These are phyloP conservation scores for Ophiocordyceps robertsii DNA, from an alignment of 2,329 filamentous ascomycete genomes.

Conservation along the genomic window DNA sequence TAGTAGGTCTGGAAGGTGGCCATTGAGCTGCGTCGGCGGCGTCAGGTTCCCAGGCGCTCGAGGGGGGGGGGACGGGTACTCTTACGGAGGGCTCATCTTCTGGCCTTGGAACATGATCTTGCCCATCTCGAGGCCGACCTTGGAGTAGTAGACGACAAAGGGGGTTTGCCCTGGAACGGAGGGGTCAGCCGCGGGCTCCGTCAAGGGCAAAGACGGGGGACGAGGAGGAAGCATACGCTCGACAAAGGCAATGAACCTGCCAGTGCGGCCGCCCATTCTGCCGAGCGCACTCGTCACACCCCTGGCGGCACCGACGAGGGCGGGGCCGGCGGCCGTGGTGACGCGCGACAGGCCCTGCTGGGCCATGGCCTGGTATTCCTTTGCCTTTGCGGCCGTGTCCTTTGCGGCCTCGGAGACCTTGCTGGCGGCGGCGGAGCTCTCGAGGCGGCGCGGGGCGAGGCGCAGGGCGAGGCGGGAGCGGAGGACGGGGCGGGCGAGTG, in stretches of 20 bases:
- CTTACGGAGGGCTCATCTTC: conserved; percentile 94
- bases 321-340: conserved; percentile 65
- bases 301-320: conserved; percentile 59
- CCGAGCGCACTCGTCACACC: conserved; percentile 52
- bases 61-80: conserved; percentile 2
- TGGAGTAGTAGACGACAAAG: conserved; percentile 80
- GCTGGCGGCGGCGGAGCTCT: conserved; percentile 38
- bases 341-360: conserved; percentile 74
- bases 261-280: conserved; percentile 73
- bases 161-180: conserved; percentile 60
- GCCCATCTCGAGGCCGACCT: conserved; percentile 73
- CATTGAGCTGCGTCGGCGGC: conserved; percentile 41
- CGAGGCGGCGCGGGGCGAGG: conserved; percentile 41
- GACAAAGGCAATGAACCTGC: conserved; percentile 62
- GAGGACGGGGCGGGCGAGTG: conserved; percentile 29
- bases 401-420: conserved; percentile 24
- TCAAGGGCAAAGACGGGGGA: background rate
- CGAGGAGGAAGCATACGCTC: conserved; percentile 55
- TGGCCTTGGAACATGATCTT: conserved; percentile 80
- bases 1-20: conserved; percentile 80
- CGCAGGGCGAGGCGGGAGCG: conserved; percentile 29
- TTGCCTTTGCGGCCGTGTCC: conserved; percentile 25
- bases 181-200: too few relatives aligned
- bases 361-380: conserved; percentile 49
- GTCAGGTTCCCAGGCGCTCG: conserved; percentile 1